Evolutionary conservation across 768 basidiomycete genomes (phyloP).

Genomic region (Roridomyces roridus): DNA sequence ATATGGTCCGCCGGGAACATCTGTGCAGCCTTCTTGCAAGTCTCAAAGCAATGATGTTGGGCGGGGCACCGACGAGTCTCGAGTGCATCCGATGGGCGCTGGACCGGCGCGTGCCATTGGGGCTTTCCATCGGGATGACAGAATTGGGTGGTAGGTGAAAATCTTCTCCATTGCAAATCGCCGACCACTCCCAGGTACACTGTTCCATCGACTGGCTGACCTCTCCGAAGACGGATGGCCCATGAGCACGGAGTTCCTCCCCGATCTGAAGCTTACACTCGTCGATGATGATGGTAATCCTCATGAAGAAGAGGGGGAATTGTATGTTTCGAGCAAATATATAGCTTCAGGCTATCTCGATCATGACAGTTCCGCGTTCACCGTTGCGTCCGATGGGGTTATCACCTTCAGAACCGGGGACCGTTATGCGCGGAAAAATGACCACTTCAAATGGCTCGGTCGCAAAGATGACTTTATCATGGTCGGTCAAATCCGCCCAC

Average conservation of each 20-base stretch:
- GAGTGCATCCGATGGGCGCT: constrained; percentile 37
- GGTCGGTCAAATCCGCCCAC: constrained; percentile 18
- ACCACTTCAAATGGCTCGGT: constrained; percentile 37
- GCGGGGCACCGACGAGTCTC: constrained; percentile 35
- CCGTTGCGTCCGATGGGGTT: constrained; percentile 29
- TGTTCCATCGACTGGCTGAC: constrained; percentile 34
- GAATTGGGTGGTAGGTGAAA: constrained; percentile 41
- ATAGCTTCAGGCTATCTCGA: constrained; percentile 36
- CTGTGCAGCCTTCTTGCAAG: constrained; percentile 27
- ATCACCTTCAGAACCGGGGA: constrained; percentile 41
- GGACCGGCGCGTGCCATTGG: constrained; percentile 31
- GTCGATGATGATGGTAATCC: constrained; percentile 30
- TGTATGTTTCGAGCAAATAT: constrained; percentile 33
- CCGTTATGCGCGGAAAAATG: constrained; percentile 31
- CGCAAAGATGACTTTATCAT: constrained; percentile 42
- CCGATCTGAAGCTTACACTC: constrained; percentile 32
- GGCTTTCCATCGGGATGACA: constrained; percentile 43
- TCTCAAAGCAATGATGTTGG: constrained; percentile 34
- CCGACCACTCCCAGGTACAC: constrained; percentile 26
- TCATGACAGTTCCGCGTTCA: constrained; percentile 34
- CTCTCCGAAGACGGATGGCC: constrained; percentile 29
- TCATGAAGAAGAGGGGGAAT: constrained; percentile 35
- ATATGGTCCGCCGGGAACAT: constrained; percentile 24
- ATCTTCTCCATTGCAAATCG: too few species aligned
- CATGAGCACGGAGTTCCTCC: constrained; percentile 29